A percentile compares a stretch with the other conserved stretches of the same genome.
phyloP scores from a whole-genome alignment of 1,284 basidiomycete species.

The Marasmius sp. region DNA sequence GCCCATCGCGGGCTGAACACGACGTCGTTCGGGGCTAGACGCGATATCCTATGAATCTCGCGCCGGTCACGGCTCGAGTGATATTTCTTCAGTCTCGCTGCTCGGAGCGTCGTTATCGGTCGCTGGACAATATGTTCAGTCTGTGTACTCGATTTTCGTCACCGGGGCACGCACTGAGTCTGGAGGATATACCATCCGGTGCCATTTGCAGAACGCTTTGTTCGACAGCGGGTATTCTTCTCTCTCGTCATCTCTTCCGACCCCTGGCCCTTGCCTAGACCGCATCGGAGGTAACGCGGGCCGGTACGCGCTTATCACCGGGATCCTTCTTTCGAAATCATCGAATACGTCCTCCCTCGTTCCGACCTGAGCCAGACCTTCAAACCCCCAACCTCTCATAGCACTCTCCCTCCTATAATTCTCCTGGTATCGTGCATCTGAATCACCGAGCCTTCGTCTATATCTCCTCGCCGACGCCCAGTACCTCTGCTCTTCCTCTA shows the following conservation, averaged over 20 bases:
- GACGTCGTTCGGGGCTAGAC: slow-evolving; percentile 14
- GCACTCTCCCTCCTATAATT: neutral
- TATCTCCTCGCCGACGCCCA: neutral
- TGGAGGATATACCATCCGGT: slow-evolving; percentile 19
- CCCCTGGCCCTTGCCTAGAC: neutral
- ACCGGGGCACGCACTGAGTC: slow-evolving; percentile 12
- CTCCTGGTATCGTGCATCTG: neutral
- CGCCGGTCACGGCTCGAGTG: slow-evolving; percentile 11
- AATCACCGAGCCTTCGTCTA: neutral
- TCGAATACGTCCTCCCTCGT: neutral
- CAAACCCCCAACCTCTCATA: neutral
- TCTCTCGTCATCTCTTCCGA: neutral
- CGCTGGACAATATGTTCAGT: neutral
- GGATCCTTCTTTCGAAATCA: neutral
- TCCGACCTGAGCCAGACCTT: neutral
- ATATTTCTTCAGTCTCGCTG: slow-evolving; percentile 8
- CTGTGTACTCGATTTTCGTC: neutral
- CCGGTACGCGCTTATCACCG: neutral
- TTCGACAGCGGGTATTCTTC: slow-evolving; percentile 13
- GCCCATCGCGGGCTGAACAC: slow-evolving; percentile 6
- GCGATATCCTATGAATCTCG: slow-evolving; percentile 19
- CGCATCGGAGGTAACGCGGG: neutral
- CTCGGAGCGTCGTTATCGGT: slow-evolving; percentile 14
- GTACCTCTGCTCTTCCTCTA: neutral
- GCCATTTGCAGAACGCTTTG: slow-evolving; percentile 20